Conservation (phyloP, 2,329 filamentous ascomycete species). For the Fusarium proliferatum region DNA sequence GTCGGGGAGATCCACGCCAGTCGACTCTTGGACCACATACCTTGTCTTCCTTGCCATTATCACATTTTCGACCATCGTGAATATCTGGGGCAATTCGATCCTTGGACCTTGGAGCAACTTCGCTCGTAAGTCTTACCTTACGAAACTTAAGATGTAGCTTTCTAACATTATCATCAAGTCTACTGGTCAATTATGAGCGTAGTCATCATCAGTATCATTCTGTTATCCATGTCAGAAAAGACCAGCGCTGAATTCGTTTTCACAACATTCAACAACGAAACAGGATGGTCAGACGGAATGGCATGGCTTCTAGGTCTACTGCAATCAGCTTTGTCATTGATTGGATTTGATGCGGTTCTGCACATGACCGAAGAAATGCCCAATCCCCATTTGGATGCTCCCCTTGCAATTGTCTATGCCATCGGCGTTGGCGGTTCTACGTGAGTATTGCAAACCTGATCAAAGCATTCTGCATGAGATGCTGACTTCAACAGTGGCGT, state of each 20-base stretch:
- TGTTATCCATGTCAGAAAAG: background rate
- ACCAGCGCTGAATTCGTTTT: background rate
- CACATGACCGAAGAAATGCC: conserved; percentile 4
- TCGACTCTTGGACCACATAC: background rate
- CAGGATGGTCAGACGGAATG: background rate
- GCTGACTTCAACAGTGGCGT: background rate
- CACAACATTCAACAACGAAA: background rate
- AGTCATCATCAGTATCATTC: background rate
- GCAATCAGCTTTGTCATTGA: background rate
- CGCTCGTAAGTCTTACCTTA: background rate
- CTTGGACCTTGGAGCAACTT: background rate
- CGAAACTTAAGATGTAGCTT: fast-evolving
- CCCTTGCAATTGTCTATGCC: background rate
- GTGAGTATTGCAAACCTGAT: background rate
- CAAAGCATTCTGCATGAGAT: fast-evolving
- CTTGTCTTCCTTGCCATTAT: background rate
- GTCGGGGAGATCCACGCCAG: background rate
- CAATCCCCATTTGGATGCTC: background rate
- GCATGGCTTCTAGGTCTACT: background rate
- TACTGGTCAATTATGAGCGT: background rate
- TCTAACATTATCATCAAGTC: background rate
- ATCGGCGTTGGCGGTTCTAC: background rate
- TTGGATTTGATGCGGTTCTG: background rate
- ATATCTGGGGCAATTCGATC: background rate
- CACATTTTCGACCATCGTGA: background rate